Base-by-base conservation (phyloP, 257 asterid species). In the Thymus quinquecostatus region DNA sequence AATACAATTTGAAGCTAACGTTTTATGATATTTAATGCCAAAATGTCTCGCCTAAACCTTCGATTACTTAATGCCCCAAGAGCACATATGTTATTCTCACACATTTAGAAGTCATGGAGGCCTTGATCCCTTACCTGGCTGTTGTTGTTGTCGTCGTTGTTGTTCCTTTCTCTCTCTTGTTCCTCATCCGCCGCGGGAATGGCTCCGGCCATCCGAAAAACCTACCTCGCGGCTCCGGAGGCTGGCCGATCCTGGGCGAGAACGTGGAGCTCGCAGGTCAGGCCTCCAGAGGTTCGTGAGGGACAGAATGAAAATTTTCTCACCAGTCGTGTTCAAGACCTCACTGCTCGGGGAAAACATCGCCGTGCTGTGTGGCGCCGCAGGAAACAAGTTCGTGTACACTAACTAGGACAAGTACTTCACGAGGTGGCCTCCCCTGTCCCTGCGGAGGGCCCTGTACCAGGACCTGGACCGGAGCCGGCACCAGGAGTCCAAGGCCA, bases 401-500 rank as follows among this genome's bases (percentile, higher is more conserved):
- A 83, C 85, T 44, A 91, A 87, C 5, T 88, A 82, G 29, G 87
- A 87, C 74, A 91, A 88, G 77, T 71, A 78, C 49, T 89, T 92
- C 30, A 82, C 78, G 0, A 77, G 75, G 6, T 92, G 98, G 96
- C 96, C 0, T 48, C 78, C 44, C 81, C 90, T 0, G 83, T 83
- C 21, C 80, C 21, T 21, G 21, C 21, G 83, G 54, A 68, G 67
- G 69, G 64, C 87, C 72, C 82, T 91, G 0, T 88, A 89, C 3
- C 73, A 64, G 21, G 82, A 92, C 60, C 14, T 88, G 43, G 65
- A 85, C 2, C 86, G 88, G 1, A 74, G 76, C 34, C 75, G 69
- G 1, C 90, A 92, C 5, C 88, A 85, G 0, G 88, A 90, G 67
- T 21, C 21, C 21, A 21, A 21, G 21, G 21, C 21, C 21, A 21